A percentile compares a stretch with the other conserved stretches of the same genome.
Evolutionary conservation across 768 basidiomycete species (phyloP).

Genomic region (Clathrus columnatus): DNA sequence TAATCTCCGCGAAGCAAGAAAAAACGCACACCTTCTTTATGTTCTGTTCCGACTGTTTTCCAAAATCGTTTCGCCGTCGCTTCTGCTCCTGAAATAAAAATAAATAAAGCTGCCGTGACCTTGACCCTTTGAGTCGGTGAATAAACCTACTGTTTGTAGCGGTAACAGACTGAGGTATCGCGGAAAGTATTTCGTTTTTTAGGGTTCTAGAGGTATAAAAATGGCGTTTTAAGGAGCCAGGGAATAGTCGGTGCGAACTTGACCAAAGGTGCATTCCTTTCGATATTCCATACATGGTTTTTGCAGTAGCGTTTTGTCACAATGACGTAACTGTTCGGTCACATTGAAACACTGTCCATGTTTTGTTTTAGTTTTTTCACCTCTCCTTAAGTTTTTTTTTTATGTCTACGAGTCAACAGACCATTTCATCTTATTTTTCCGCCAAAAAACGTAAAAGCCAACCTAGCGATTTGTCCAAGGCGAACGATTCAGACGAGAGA

Average conservation of each 20-base stretch:
- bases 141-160: constrained; percentile 47
- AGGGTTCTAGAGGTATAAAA: background rate
- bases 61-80: constrained; percentile 85
- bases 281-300: background rate
- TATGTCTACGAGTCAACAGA: constrained; percentile 20
- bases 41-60: constrained; percentile 79
- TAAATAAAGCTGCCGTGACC: background rate
- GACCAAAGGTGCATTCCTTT: background rate
- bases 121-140: background rate
- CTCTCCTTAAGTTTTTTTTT: background rate
- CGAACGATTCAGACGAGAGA: constrained; percentile 23
- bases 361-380: too few relatives aligned
- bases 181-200: too few relatives aligned
- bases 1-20: background rate
- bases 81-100: constrained; percentile 58
- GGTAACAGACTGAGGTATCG: constrained; percentile 35
- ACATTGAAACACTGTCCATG: too few relatives aligned
- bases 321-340: background rate
- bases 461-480: constrained; percentile 49
- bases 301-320: background rate
- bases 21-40: constrained; percentile 27
- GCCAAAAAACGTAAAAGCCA: constrained; percentile 24
- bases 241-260: background rate
- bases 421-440: constrained; percentile 37
- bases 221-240: background rate